A percentile compares a stretch with the other conserved stretches of the same genome.
These are phyloP conservation scores for Citrus maxima DNA, from an alignment of 345 rosid species.

Conservation along the genomic window DNA sequence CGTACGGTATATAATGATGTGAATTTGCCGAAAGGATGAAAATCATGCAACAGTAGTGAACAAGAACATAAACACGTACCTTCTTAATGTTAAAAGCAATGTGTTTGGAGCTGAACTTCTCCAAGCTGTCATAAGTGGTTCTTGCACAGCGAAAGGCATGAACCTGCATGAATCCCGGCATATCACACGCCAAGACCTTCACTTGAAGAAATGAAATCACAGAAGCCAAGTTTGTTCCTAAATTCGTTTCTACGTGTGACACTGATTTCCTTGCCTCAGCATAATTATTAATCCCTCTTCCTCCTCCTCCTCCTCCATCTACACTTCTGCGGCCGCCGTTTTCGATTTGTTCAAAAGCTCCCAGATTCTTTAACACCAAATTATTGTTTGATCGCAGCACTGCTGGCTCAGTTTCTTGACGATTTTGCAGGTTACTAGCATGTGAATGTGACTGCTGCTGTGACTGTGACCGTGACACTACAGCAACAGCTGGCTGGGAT, in stretches of 20 bases:
- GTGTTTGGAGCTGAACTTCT: slow-evolving; percentile 73
- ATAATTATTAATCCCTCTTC: slow-evolving; percentile 4
- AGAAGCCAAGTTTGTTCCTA: slow-evolving; percentile 47
- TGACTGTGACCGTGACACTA: not conserved
- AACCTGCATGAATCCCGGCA: slow-evolving; percentile 89
- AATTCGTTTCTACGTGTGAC: slow-evolving; percentile 66
- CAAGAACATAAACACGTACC: slow-evolving; percentile 32
- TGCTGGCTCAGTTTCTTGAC: not conserved
- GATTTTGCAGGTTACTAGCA: not conserved
- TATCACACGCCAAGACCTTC: slow-evolving; percentile 74
- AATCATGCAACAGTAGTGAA: not conserved
- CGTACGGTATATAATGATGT: not conserved
- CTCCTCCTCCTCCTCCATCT: slow-evolving; percentile 7
- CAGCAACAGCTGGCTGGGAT: not conserved
- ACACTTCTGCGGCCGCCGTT: not conserved
- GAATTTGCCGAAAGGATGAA: not conserved
- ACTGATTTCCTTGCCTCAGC: slow-evolving; percentile 75
- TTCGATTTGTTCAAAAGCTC: slow-evolving; percentile 13
- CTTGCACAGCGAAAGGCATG: slow-evolving; percentile 89
- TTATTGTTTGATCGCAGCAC: not conserved
- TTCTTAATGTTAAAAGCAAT: slow-evolving; percentile 85
- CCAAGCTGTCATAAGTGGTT: slow-evolving; percentile 63
- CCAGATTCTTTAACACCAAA: slow-evolving; percentile 24
- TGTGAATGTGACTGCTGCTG: not conserved
- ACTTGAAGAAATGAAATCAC: slow-evolving; percentile 74